phyloP scores from a whole-genome alignment of 305 asterid species.

The Solanum aculeatissimum region DNA sequence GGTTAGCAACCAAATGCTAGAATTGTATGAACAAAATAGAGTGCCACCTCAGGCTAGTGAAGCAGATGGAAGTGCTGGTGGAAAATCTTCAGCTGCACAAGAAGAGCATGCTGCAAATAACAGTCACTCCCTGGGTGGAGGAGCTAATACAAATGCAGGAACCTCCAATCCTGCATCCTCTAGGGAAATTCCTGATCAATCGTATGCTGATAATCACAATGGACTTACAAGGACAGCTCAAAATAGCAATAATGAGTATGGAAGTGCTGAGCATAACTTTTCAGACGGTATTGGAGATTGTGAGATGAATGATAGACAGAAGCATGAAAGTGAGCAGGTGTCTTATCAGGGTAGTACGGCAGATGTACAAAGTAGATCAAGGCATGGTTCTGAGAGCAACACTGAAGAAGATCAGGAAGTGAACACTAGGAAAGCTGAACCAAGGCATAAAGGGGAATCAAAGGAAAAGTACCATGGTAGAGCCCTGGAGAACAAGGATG shows the following conservation, averaged over 20 bases:
- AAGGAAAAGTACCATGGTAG: slow-evolving; percentile 45
- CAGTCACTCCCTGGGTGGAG: slow-evolving; percentile 40
- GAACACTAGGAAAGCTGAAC: slow-evolving; percentile 27
- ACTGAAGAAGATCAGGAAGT: slow-evolving; percentile 35
- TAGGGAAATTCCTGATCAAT: slow-evolving; percentile 28
- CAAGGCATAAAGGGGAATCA: slow-evolving; percentile 34
- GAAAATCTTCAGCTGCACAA: slow-evolving; percentile 30
- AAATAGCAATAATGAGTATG: slow-evolving; percentile 33
- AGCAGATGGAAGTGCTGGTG: slow-evolving; percentile 70
- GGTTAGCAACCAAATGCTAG: slow-evolving; percentile 98
- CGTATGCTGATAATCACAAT: slow-evolving; percentile 30
- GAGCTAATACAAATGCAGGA: slow-evolving; percentile 28
- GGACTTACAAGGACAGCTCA: slow-evolving; percentile 33
- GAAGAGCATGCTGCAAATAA: slow-evolving; percentile 38
- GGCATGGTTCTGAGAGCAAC: slow-evolving; percentile 15
- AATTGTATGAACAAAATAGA: slow-evolving; percentile 79
- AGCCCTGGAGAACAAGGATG: slow-evolving; percentile 35
- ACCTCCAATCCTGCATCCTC: slow-evolving; percentile 37
- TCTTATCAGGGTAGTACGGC: slow-evolving; percentile 21
- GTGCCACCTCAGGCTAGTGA: slow-evolving; percentile 73
- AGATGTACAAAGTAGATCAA: slow-evolving; percentile 21
- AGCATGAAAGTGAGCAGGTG: slow-evolving; percentile 22
- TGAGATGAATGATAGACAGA: slow-evolving; percentile 24
- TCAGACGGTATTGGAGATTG: slow-evolving; percentile 21
- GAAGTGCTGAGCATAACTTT: slow-evolving; percentile 27